Base-by-base conservation (phyloP, 2,329 filamentous ascomycete species). In the Fusarium succisae region DNA sequence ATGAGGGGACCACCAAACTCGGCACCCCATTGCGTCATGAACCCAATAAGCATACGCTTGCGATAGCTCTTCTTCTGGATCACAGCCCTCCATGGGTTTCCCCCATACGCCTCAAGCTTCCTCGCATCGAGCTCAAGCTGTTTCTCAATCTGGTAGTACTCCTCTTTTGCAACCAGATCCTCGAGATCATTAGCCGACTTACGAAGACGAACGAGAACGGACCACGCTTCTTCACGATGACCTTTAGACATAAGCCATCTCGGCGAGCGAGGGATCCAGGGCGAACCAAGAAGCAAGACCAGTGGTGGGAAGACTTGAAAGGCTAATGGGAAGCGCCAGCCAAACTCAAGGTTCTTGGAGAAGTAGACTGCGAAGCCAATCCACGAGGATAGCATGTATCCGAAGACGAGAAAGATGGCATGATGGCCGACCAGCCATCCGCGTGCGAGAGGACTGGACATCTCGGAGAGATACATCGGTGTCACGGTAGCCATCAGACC, bases 1-100 rank as follows among this genome's bases (percentile, higher is more conserved):
- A 88, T 85, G 2, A 88, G 80, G 17, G 86, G 85, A 0, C 86
- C 86, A n/a, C 83, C 85, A 74, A 87, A 88, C 60, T 88, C 86
- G 5, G 86, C 86, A 28, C 86, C 86, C 85, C 86, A 88, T 71
- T 87, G 86, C 0, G 86, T 88, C 41, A 88, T 77, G 68, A 88
- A 88, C 0, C 86, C 86, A 47, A 88, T 86, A 4, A 83, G 80
- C 85, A 88, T 86, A 2, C 87, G 80, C 79, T 86, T 88, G 24
- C 86, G 80, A 69, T 87, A 87, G 14, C 84, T 85, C 66, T 81
- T 82, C 75, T 85, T 87, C 74, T 82, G 83, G 28, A 86, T n/a
- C 1, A 86, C 81, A 1, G 85, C 85, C 43, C 77, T 83, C 84
- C 85, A 87, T 0, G 83, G 81, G 3, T 76, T 83, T n/a, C 81